Conservation (phyloP, 1,284 basidiomycete genomes). For the Leccinum angustisporum region DNA sequence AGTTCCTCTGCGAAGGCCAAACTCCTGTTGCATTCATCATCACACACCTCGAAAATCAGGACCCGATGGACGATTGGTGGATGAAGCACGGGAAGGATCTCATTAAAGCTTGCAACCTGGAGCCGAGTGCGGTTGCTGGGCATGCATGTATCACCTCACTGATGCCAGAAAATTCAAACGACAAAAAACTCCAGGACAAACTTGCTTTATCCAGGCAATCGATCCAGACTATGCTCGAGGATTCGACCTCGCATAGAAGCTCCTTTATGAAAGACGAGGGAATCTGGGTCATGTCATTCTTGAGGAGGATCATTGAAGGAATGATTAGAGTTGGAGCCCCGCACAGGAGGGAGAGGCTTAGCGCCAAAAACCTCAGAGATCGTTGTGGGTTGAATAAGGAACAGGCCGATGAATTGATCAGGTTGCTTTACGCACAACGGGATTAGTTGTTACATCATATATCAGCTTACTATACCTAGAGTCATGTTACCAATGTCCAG, state of each 20-base stretch:
- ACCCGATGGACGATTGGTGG: constrained; percentile 32
- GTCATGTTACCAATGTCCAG: not conserved
- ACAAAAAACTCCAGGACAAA: constrained; percentile 11
- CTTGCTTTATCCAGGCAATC: constrained; percentile 14
- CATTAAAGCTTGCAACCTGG: constrained; percentile 15
- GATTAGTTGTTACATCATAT: constrained; percentile 3
- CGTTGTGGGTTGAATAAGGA: constrained; percentile 22
- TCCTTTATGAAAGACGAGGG: constrained; percentile 18
- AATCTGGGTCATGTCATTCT: constrained; percentile 28
- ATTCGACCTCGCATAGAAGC: constrained; percentile 21
- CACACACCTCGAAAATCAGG: constrained; percentile 38
- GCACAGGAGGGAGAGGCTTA: constrained; percentile 15
- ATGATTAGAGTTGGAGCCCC: constrained; percentile 17
- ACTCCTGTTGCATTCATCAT: constrained; percentile 42
- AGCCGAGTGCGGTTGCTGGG: constrained; percentile 17
- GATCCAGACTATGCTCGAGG: constrained; percentile 24
- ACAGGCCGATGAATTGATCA: constrained; percentile 23
- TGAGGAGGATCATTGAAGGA: constrained; percentile 18
- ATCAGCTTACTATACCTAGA: constrained; percentile 4
- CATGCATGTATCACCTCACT: constrained; percentile 33
- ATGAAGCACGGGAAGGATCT: constrained; percentile 15
- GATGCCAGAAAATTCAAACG: not conserved
- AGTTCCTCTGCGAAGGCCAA: constrained; percentile 35
- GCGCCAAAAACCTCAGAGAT: constrained; percentile 7
- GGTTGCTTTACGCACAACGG: constrained; percentile 9